Evolutionary conservation across 2,329 filamentous ascomycete genomes (phyloP).

Genomic region (Dendryphion nanum): DNA sequence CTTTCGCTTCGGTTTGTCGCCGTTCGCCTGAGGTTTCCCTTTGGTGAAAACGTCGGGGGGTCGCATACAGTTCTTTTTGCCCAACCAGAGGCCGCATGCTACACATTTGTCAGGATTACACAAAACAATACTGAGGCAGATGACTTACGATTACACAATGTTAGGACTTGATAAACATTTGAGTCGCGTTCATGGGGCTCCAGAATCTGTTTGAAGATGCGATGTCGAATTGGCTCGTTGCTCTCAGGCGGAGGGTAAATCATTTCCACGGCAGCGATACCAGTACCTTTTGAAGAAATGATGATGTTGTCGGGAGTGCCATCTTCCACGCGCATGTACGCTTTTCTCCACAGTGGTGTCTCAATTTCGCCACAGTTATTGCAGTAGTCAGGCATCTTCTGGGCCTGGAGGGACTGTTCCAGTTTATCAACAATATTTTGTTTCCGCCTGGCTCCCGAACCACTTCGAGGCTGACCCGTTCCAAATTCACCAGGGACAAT

Average conservation of each 20-base stretch:
- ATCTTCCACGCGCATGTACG: slow-evolving; percentile 74
- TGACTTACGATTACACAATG: slow-evolving; percentile 82
- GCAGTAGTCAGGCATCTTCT: slow-evolving; percentile 85
- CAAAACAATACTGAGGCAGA: neutral
- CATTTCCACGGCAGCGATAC: slow-evolving; percentile 51
- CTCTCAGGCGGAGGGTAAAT: slow-evolving; percentile 48
- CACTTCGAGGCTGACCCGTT: slow-evolving; percentile 39
- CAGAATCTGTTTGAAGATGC: slow-evolving; percentile 75
- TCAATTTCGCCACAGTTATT: slow-evolving; percentile 93
- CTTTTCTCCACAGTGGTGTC: slow-evolving; percentile 93
- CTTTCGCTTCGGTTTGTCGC: slow-evolving; percentile 36
- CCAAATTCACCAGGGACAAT: slow-evolving; percentile 20
- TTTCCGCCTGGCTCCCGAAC: slow-evolving; percentile 61
- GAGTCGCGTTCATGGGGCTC: slow-evolving; percentile 62
- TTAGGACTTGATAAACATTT: slow-evolving; percentile 63
- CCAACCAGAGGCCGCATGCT: slow-evolving; percentile 92
- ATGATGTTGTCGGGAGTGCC: slow-evolving; percentile 70
- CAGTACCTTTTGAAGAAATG: slow-evolving; percentile 70
- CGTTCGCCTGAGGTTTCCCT: slow-evolving; percentile 48
- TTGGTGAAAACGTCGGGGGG: slow-evolving; percentile 73
- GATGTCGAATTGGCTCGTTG: slow-evolving; percentile 64
- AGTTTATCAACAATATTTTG: slow-evolving; percentile 61
- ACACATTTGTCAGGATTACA: slow-evolving; percentile 5
- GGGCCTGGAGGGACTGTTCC: slow-evolving; percentile 64
- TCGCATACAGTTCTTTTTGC: slow-evolving; percentile 81